phyloP scores from a whole-genome alignment of 2,329 filamentous ascomycete genomes.

The Metarhizium robertsii region DNA sequence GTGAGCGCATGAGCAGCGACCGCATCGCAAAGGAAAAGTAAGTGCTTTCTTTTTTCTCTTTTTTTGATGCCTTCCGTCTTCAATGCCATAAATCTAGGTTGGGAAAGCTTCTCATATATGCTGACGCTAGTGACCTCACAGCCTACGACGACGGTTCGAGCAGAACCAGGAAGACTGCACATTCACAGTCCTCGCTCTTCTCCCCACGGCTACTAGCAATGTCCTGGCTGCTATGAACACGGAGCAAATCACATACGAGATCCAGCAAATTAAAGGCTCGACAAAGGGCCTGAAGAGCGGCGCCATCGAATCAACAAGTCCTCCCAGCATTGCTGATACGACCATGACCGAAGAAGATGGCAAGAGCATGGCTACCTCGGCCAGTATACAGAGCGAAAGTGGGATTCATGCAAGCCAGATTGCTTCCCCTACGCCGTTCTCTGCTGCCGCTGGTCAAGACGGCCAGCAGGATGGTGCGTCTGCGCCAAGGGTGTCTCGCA shows the following conservation, averaged over 20 bases:
- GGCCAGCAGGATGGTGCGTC: conserved; percentile 30
- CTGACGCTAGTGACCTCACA: conserved; percentile 25
- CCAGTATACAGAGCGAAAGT: conserved; percentile 69
- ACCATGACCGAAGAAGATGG: conserved; percentile 77
- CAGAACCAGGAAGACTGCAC: conserved; percentile 99
- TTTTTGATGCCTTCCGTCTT: not conserved
- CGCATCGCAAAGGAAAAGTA: conserved; percentile 96
- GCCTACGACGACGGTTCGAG: conserved; percentile 89
- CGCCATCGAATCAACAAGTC: conserved; percentile 37
- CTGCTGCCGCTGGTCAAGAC: conserved; percentile 22
- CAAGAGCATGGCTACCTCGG: conserved; percentile 49
- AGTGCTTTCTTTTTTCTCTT: conserved; percentile 16
- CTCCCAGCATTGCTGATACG: conserved; percentile 54
- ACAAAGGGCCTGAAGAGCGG: conserved; percentile 53
- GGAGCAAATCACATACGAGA: conserved; percentile 83
- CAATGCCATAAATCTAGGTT: not conserved
- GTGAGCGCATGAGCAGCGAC: conserved; percentile 94
- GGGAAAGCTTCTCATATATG: not conserved
- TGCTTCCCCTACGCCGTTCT: conserved; percentile 42
- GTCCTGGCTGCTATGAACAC: conserved; percentile 83
- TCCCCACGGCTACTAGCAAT: conserved; percentile 85
- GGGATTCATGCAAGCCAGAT: conserved; percentile 78
- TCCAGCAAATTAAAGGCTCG: conserved; percentile 78
- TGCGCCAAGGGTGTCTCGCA: conserved; percentile 42
- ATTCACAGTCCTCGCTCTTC: conserved; percentile 89